Percentiles rank a stretch among this genome's conserved stretches.
phyloP scores from a whole-genome alignment of 2,329 filamentous ascomycete genomes.

The Penicillium capsulatum region DNA sequence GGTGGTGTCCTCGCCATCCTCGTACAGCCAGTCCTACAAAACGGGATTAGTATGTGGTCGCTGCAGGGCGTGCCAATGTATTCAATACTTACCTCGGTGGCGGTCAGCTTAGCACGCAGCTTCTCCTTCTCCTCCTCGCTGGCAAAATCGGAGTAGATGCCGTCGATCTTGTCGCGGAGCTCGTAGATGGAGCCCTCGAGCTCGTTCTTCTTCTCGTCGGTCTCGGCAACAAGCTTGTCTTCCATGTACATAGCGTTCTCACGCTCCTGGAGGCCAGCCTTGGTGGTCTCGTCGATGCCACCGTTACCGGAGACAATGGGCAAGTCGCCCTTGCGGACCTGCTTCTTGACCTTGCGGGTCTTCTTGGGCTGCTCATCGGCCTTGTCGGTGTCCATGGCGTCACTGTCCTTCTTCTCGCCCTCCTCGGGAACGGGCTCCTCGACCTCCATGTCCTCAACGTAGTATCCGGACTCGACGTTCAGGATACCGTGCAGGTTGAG shows the following conservation, averaged over 20 bases:
- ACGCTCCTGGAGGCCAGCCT: slow-evolving; percentile 62
- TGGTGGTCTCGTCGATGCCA: slow-evolving; percentile 66
- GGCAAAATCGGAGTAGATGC: slow-evolving; percentile 81
- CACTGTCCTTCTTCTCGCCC: slow-evolving; percentile 58
- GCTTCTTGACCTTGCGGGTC: slow-evolving; percentile 98
- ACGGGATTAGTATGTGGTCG: slow-evolving; percentile 17
- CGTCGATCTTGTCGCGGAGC: slow-evolving; percentile 89
- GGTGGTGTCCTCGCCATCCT: slow-evolving; percentile 89
- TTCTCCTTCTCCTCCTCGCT: slow-evolving; percentile 89
- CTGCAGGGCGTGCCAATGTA: background rate
- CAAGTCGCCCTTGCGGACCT: slow-evolving; percentile 94
- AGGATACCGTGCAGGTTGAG: slow-evolving; percentile 94
- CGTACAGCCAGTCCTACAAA: slow-evolving; percentile 90
- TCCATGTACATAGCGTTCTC: slow-evolving; percentile 93
- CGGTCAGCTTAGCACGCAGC: slow-evolving; percentile 76
- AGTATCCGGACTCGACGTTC: slow-evolving; percentile 96
- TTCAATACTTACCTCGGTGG: slow-evolving; percentile 67
- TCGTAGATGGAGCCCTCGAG: slow-evolving; percentile 98
- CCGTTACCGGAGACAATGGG: slow-evolving; percentile 79
- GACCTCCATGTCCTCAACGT: slow-evolving; percentile 94
- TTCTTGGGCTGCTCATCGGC: slow-evolving; percentile 67
- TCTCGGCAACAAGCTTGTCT: slow-evolving; percentile 97
- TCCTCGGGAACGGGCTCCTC: slow-evolving; percentile 86
- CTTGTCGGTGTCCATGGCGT: slow-evolving; percentile 84
- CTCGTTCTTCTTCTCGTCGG: slow-evolving; percentile 99